These are phyloP conservation scores for Trebouxia sp. DNA, from an alignment of 139 green algal genomes.

Conservation along the genomic window DNA sequence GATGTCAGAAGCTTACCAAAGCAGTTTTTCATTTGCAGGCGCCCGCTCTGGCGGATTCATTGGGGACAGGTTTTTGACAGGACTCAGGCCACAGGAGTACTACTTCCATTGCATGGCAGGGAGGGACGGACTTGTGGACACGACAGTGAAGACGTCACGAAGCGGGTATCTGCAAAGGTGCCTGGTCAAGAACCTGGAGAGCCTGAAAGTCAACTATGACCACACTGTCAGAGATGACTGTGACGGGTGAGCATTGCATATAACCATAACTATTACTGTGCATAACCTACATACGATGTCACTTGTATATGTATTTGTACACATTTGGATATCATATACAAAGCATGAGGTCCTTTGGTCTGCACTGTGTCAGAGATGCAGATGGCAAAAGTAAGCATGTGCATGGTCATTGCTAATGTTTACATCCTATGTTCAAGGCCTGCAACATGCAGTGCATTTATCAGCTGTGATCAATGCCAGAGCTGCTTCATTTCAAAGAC, in stretches of 20 bases:
- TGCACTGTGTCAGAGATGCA: too few species aligned
- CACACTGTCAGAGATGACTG: conserved; percentile 86
- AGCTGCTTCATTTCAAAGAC: too few species aligned
- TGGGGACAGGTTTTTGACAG: conserved; percentile 87
- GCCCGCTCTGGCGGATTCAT: conserved; percentile 88
- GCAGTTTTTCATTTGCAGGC: conserved; percentile 29
- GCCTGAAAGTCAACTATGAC: conserved; percentile 87
- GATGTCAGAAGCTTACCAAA: too few species aligned
- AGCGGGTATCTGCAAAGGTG: conserved; percentile 89
- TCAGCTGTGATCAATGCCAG: too few species aligned
- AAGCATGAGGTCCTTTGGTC: too few species aligned
- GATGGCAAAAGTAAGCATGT: too few species aligned
- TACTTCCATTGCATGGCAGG: conserved; percentile 99
- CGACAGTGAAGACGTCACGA: conserved; percentile 95
- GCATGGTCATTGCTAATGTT: too few species aligned
- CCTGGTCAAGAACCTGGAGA: conserved; percentile 96
- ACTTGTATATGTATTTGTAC: too few species aligned
- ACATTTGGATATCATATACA: too few species aligned
- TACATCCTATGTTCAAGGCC: too few species aligned
- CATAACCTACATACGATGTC: neutral
- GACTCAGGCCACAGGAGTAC: conserved; percentile 88
- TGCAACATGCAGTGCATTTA: too few species aligned
- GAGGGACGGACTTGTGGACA: conserved; percentile 95
- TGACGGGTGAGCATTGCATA: conserved; percentile 57
- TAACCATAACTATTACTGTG: neutral